Evolutionary conservation across 371 early-diverging fungal genomes (phyloP).

Genomic region (Basidiobolus meristosporus): DNA sequence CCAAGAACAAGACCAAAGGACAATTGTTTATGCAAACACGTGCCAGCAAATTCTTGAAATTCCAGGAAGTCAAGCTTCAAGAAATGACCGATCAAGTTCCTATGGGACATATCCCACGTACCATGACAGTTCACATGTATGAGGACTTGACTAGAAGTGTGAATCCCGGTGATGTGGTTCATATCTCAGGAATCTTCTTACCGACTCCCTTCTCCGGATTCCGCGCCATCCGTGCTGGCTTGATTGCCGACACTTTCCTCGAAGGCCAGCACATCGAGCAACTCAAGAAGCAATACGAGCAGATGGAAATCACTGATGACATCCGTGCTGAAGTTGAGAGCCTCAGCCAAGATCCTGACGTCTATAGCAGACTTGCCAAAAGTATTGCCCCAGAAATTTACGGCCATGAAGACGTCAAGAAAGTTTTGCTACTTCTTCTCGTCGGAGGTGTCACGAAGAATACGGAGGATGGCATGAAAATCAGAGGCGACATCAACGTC

Average conservation of each 20-base stretch:
- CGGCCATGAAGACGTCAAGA: conserved; percentile 93
- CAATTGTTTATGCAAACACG: conserved; percentile 86
- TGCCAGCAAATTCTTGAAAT: conserved; percentile 83
- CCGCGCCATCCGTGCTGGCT: conserved; percentile 80
- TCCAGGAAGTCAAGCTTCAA: conserved; percentile 91
- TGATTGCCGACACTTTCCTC: conserved; percentile 90
- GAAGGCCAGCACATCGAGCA: conserved; percentile 75
- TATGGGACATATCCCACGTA: conserved; percentile 95
- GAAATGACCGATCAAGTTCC: conserved; percentile 96
- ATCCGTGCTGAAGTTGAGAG: conserved; percentile 33
- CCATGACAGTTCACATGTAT: conserved; percentile 80
- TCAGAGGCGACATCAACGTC: conserved; percentile 91
- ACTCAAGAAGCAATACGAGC: conserved; percentile 73
- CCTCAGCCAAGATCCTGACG: conserved; percentile 42
- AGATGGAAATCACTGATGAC: conserved; percentile 48
- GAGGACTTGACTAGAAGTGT: conserved; percentile 63
- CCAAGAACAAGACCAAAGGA: conserved; percentile 67
- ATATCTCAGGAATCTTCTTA: conserved; percentile 81
- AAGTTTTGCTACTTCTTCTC: conserved; percentile 70
- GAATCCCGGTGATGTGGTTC: conserved; percentile 85
- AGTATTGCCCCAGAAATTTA: conserved; percentile 95
- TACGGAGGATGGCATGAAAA: conserved; percentile 81
- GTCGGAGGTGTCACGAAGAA: conserved; percentile 80
- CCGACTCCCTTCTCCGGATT: conserved; percentile 91
- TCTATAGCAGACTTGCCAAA: conserved; percentile 73